Conservation (phyloP, 441 rosid genomes). For the Aleurites moluccanus region DNA sequence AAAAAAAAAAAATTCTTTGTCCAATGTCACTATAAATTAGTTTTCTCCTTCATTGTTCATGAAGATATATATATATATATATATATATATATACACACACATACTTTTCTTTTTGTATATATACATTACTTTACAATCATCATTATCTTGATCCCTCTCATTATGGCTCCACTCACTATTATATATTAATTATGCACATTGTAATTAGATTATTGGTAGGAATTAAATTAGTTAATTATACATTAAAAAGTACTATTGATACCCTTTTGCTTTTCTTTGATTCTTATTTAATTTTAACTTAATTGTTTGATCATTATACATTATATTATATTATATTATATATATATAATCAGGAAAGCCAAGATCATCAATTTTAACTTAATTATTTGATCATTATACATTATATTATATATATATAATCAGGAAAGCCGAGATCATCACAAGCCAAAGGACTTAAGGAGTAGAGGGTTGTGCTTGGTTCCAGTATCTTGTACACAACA, state of each 20-base stretch:
- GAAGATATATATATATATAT: not conserved
- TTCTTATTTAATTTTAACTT: not conserved
- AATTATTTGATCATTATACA: too few relatives aligned
- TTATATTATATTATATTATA: too few relatives aligned
- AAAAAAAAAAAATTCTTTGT: not conserved
- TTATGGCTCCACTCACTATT: slow-evolving; percentile 1
- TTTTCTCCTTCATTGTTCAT: slow-evolving; percentile 29
- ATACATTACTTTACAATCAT: slow-evolving; percentile 13
- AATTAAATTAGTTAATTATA: not conserved
- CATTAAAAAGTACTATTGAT: not conserved
- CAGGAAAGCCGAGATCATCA: slow-evolving; percentile 39
- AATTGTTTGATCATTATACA: too few relatives aligned
- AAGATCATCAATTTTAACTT: slow-evolving; percentile 25
- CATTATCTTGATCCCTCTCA: slow-evolving; percentile 26
- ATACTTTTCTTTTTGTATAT: not conserved
- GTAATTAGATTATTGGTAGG: slow-evolving; percentile 2
- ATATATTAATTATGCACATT: not conserved
- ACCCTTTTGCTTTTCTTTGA: not conserved
- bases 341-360: slow-evolving; percentile 32
- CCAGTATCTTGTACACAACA: slow-evolving; percentile 76
- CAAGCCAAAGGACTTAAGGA: slow-evolving; percentile 59
- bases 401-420: not conserved
- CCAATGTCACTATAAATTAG: not conserved
- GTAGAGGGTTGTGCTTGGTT: slow-evolving; percentile 83
- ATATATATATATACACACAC: not conserved